Base-by-base conservation (phyloP, 2,329 filamentous ascomycete genomes). In the Chaetomiaceae sp. region DNA sequence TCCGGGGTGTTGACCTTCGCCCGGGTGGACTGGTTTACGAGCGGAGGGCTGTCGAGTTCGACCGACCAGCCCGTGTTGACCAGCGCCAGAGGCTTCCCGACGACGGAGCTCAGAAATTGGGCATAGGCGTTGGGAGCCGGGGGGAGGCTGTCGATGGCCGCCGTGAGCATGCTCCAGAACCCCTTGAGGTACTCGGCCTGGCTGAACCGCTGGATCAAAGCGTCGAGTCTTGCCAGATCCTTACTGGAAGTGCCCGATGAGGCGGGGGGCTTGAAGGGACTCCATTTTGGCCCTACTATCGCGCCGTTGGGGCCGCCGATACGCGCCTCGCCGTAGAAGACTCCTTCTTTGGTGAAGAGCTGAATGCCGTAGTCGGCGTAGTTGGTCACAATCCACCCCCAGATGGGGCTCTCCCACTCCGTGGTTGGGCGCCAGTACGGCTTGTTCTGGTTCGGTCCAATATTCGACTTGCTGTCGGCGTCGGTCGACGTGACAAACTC, bases 331-430 rank as follows among this genome's bases (percentile, higher is more conserved):
- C 69, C 63, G 58, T 72, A 75, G 61, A 75, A 76, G 0, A 63
- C 69, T 11, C 73, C 73, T 27, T 73, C 68, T 0, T 57, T 54
- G 0, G 67, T 53, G 59, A 75, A 75, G 3, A 76, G n/a, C 60
- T 76, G 73, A 2, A 75, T 56, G 1, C 67, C 71, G 5, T 62
- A 59, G 56, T 76, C 65, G 29, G 63, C 45, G 33, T 70, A 75
- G 61, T 76, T 75, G 33, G 66, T 57, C 2, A 75, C 59, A 4
- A 75, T 37, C 71, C 71, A 74, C 25, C 70, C 71, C 67, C 67
- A 74, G 20, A 74, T 69, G 1, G 72, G 72, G 6, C 65, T 65
- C 21, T 74, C 71, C 67, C 67, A 73, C 25, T 73, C 69, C 0
- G 57, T 55, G 29, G 48, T 38, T 1, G 61, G 57, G 2, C 54